Base-by-base conservation (phyloP, 2,329 filamentous ascomycete species). In the Simplicillium sp. region DNA sequence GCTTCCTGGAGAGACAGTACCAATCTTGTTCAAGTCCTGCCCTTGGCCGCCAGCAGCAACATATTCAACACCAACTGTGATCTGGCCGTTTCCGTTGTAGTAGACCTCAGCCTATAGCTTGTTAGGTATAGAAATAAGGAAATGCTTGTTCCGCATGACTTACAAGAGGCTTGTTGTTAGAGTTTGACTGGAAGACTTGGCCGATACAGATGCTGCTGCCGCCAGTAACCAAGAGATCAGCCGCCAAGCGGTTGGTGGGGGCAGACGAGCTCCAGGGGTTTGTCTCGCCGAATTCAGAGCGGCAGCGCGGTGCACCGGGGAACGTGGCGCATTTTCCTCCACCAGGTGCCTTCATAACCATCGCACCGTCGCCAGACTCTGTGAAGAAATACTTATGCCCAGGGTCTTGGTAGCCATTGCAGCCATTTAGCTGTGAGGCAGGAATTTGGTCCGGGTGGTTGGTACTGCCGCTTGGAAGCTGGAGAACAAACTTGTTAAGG, bases 381-480 rank as follows among this genome's bases (percentile, higher is more conserved):
- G 37, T 38, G 37, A 38, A 38, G 37, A 38, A 38, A 25, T 32
- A 38, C 25, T 38, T 31, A 9, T 25, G 20, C 6, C 20, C 20
- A 29, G 13, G 13, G 31, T 38, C 37, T n/a, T 38, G 25, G 37
- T 31, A 38, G 25, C 37, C 37, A 29, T 14, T 14, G 16, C 37
- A 38, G 8, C 37, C 37, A 6, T 2, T 12, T 3, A 38, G 37
- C 48, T 44, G 52, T 46, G 47, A 37, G 49, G 46, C 45, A 58
- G 52, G 50, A 15, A 34, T 20, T 31, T 33, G 35, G 16, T 29
- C 29, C 4, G 35, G 34, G 18, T 41, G 5, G 6, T 15, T 29
- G 32, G 32, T 29, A 25, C 7, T 18, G 15, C 38, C 20, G 39
- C 18, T 39, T 34, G 34, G n/a, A 3, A 36, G 29, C 29, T 37